Evolutionary conservation across 2,329 filamentous ascomycete genomes (phyloP), one percentile per base, ranked within the genome.

Genomic region (Ophiostoma triangulosporum): DNA sequence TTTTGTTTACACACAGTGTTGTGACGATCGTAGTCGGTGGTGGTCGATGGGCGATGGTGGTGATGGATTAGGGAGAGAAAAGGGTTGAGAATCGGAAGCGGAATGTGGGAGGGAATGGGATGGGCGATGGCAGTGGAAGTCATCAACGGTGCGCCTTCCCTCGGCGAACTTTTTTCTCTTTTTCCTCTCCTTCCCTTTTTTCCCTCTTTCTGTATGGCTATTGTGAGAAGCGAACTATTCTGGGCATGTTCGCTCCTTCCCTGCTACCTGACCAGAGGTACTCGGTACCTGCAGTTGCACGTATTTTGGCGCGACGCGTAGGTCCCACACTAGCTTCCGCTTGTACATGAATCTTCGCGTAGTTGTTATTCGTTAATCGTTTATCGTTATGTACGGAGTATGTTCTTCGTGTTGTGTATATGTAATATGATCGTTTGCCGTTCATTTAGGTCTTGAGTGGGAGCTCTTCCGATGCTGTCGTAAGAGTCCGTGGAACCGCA

Each of bases 71-170:
- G 33, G 52, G 40, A 24, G 36, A 40, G 29, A 36, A 33, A 26
- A 24, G 22, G 27, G 8, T 11, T 15, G 27, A 29, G 36, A 45
- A 35, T 35, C 27, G 36, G 46, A 48, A 8, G 48, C 45, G 17
- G 48, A 51, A 52, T 51, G 54, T 36, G 32, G 55, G 50, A 52
- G 43, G 53, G 38, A 50, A 43, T 38, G 49, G 53, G 52, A 56
- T 45, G 31, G 36, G 48, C 45, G 56, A 54, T 22, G 56, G 53
- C 51, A 48, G 56, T 57, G 56, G 56, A 49, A 48, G 29, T 48
- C 40, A 20, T 38, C 45, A 36, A 50, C 48, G 54, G 56, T 55
- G 56, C 53, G 56, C 51, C 56, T 56, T 56, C 54, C 40, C 54
- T 51, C 53, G 53, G 52, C 57, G 56, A 58, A 22, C 45, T 27